Evolutionary conservation across 805 yeast species (phyloP).

Genomic region (Kodamaea nitidulidarum): DNA sequence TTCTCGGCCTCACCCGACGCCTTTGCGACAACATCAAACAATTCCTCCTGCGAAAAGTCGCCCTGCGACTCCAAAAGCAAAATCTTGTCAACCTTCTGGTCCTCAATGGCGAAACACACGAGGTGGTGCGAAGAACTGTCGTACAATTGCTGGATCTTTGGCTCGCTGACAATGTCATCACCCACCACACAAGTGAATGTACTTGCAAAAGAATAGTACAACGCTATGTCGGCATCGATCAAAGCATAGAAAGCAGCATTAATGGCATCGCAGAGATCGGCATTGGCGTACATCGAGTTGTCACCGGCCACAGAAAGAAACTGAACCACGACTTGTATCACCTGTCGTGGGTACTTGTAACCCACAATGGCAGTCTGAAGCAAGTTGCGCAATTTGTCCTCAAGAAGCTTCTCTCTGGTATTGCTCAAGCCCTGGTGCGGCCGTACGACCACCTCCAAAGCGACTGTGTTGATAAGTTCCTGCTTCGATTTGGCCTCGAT

Average conservation of each 20-base stretch:
- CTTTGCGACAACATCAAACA: conserved; percentile 49
- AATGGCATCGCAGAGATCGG: conserved; percentile 63
- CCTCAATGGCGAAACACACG: conserved; percentile 53
- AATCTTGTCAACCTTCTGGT: conserved; percentile 50
- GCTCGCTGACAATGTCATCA: conserved; percentile 37
- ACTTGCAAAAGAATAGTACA: conserved; percentile 60
- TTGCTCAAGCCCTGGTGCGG: conserved; percentile 75
- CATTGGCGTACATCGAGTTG: conserved; percentile 27
- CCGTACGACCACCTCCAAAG: conserved; percentile 71
- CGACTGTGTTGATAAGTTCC: conserved; percentile 75
- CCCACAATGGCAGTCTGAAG: conserved; percentile 58
- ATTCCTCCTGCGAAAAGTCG: conserved; percentile 51
- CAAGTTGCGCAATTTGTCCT: conserved; percentile 62
- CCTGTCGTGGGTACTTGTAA: conserved; percentile 71
- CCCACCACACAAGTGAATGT: conserved; percentile 39
- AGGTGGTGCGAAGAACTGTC: conserved; percentile 58
- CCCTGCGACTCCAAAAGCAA: conserved; percentile 75
- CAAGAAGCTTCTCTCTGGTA: conserved; percentile 73
- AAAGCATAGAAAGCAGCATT: conserved; percentile 75
- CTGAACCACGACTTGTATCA: conserved; percentile 41
- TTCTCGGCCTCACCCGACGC: conserved; percentile 47
- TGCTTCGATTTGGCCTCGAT: conserved; percentile 79
- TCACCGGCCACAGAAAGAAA: conserved; percentile 29
- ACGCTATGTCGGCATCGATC: conserved; percentile 72
- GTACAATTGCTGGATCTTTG: conserved; percentile 42